phyloP scores from a whole-genome alignment of 2,329 filamentous ascomycete species.

The Ophiocordyceps camponoti-floridani region DNA sequence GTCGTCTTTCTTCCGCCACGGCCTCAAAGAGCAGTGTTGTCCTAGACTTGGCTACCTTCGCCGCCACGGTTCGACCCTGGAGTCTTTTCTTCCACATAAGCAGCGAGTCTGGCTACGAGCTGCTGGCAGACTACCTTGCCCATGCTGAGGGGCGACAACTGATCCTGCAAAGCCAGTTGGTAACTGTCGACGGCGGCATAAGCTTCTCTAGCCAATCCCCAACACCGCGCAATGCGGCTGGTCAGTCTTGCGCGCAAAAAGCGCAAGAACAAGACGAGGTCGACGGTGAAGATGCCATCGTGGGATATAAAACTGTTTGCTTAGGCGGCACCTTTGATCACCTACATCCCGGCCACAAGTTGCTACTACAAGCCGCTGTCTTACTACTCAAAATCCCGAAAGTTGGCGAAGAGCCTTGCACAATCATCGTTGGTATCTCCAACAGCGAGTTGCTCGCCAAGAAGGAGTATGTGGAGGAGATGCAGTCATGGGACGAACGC shows the following conservation, averaged over 20 bases:
- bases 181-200: conserved; percentile 33
- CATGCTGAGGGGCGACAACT: conserved; percentile 27
- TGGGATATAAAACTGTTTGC: conserved; percentile 32
- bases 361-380: conserved; percentile 77
- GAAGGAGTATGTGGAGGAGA: conserved; percentile 69
- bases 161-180: conserved; percentile 30
- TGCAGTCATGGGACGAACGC: conserved; percentile 66
- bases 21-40: conserved; percentile 28
- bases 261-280: neutral
- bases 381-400: conserved; percentile 43
- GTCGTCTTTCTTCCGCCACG: conserved; percentile 17
- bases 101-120: conserved; percentile 41
- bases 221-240: neutral
- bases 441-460: conserved; percentile 72
- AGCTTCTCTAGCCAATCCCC: conserved; percentile 14
- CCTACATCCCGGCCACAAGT: conserved; percentile 84
- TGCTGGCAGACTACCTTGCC: conserved; percentile 32
- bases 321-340: conserved; percentile 95
- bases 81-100: conserved; percentile 45
- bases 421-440: conserved; percentile 71
- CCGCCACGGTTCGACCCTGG: conserved; percentile 40
- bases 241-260: neutral
- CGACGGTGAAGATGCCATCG: conserved; percentile 1
- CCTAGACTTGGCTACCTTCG: conserved; percentile 32
- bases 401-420: conserved; percentile 19